phyloP scores from a whole-genome alignment of 2,329 filamentous ascomycete genomes.

The Madurella mycetomatis region DNA sequence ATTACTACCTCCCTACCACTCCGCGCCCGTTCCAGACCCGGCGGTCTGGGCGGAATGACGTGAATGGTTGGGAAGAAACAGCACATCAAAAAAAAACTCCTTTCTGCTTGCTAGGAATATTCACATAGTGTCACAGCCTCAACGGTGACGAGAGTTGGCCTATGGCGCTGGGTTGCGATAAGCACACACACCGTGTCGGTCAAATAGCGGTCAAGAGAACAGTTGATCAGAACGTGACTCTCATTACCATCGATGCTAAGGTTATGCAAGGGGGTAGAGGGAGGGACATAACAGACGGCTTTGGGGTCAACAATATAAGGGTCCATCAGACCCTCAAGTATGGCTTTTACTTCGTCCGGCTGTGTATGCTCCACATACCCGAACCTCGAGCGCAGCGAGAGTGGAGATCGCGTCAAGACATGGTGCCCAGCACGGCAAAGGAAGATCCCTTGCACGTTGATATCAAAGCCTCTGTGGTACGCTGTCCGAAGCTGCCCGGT shows the following conservation, averaged over 20 bases:
- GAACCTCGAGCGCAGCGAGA: background rate
- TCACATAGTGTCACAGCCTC: background rate
- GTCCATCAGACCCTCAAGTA: background rate
- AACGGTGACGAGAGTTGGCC: background rate
- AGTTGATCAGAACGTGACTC: background rate
- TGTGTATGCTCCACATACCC: background rate
- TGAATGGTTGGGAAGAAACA: background rate
- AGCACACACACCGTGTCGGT: background rate
- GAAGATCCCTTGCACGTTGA: constrained; percentile 14
- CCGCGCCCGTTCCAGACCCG: background rate
- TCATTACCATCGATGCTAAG: constrained; percentile 11
- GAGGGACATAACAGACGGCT: background rate
- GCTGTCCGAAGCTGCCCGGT: constrained; percentile 16
- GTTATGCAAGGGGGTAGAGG: background rate
- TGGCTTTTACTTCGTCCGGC: background rate
- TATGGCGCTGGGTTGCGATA: background rate
- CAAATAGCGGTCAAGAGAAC: background rate
- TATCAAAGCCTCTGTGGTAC: constrained; percentile 17
- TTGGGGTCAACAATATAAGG: background rate
- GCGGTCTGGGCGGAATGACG: background rate
- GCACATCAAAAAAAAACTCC: background rate
- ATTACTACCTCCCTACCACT: background rate
- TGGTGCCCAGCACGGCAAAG: constrained; percentile 11
- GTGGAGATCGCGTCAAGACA: constrained; percentile 2
- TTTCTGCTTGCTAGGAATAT: background rate